Evolutionary conservation across 768 basidiomycete species (phyloP).

Genomic region (Porphyrellus cyaneotinctus): DNA sequence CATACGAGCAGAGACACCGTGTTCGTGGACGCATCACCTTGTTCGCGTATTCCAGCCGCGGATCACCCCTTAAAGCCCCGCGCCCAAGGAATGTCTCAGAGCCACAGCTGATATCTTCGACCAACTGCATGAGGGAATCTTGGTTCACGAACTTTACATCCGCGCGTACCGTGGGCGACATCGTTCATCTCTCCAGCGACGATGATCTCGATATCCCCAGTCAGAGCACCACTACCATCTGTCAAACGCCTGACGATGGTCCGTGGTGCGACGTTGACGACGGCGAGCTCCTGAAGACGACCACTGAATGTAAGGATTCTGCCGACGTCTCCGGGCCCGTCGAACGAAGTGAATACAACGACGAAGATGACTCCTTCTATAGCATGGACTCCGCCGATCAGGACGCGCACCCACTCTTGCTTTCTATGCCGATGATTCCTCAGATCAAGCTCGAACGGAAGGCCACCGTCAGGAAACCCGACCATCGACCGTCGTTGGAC

Average conservation of each 20-base stretch:
- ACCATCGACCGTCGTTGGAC: neutral
- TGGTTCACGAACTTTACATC: conserved; percentile 13
- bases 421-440: conserved; percentile 29
- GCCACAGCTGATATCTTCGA: conserved; percentile 19
- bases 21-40: neutral
- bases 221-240: neutral
- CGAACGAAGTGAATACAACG: neutral
- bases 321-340: neutral
- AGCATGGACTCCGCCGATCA: conserved; percentile 26
- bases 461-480: conserved; percentile 18
- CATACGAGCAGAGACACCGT: neutral
- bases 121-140: conserved; percentile 15
- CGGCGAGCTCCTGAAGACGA: neutral
- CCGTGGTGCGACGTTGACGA: neutral
- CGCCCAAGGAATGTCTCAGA: conserved; percentile 22
- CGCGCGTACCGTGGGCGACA: conserved; percentile 9
- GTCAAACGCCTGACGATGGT: neutral
- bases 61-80: neutral
- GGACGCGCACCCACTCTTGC: conserved; percentile 18
- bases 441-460: conserved; percentile 26
- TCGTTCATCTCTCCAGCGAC: conserved; percentile 3
- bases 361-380: conserved; percentile 23
- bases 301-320: neutral
- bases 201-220: neutral
- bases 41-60: neutral